Evolutionary conservation across 1,284 basidiomycete genomes (phyloP).

Genomic region (Sanguinoderma infundibulare): DNA sequence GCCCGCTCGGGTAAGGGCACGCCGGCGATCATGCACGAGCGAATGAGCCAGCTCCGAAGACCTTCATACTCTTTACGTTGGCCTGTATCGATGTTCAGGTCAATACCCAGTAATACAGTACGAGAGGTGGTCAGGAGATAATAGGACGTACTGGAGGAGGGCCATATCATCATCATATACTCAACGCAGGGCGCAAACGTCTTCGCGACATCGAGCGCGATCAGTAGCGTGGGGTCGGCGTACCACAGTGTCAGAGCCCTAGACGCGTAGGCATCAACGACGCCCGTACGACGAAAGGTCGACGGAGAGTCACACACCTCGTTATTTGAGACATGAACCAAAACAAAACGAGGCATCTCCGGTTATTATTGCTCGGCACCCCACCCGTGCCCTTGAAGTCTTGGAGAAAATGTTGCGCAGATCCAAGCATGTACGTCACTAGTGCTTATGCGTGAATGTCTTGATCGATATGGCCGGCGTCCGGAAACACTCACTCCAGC

Average conservation of each 20-base stretch:
- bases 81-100: neutral
- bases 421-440: conserved; percentile 15
- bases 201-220: conserved; percentile 69
- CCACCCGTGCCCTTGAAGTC: neutral
- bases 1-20: conserved; percentile 4
- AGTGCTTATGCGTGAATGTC: neutral
- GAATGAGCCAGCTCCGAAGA: conserved; percentile 13
- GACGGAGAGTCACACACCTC: conserved; percentile 46
- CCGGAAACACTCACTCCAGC: conserved; percentile 67
- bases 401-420: neutral
- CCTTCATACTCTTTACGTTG: conserved; percentile 15
- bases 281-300: neutral
- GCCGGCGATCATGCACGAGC: conserved; percentile 13
- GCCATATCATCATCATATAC: conserved; percentile 70
- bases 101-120: neutral
- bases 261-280: conserved; percentile 10
- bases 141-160: conserved; percentile 56
- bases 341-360: conserved; percentile 68
- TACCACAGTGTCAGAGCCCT: conserved; percentile 67
- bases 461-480: neutral
- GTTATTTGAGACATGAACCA: conserved; percentile 80
- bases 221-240: conserved; percentile 58
- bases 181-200: conserved; percentile 64
- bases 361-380: conserved; percentile 17
- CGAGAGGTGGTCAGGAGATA: neutral